phyloP scores from a whole-genome alignment of 1,284 basidiomycete genomes.

The Cryptococcus sp. region DNA sequence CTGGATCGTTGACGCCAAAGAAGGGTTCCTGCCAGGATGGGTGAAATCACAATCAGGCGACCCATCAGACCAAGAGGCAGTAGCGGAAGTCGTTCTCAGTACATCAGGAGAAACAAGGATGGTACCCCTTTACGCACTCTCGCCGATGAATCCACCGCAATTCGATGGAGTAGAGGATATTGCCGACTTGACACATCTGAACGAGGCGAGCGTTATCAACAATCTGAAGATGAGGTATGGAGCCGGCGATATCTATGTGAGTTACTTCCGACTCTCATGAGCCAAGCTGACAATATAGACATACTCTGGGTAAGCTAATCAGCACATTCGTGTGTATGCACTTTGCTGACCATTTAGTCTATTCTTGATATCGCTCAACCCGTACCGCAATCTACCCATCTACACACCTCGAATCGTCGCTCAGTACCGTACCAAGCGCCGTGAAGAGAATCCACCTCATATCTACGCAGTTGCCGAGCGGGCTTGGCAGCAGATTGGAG shows the following conservation, averaged over 20 bases:
- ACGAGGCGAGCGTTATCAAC: conserved; percentile 97
- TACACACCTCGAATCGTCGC: conserved; percentile 90
- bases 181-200: conserved; percentile 94
- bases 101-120: conserved; percentile 50
- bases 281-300: conserved; percentile 29
- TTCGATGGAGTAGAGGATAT: conserved; percentile 98
- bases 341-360: conserved; percentile 10
- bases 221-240: conserved; percentile 89
- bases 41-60: conserved; percentile 38
- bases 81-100: conserved; percentile 42
- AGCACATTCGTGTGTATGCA: conserved; percentile 66
- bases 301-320: conserved; percentile 42
- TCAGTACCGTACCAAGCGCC: conserved; percentile 85
- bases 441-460: conserved; percentile 93
- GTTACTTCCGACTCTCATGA: conserved; percentile 41
- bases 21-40: conserved; percentile 48
- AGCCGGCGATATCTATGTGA: conserved; percentile 88
- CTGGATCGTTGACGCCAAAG: conserved; percentile 42
- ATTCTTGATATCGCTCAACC: conserved; percentile 97
- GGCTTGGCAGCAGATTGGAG: conserved; percentile 98
- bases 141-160: conserved; percentile 97
- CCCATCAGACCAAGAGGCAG: conserved; percentile 23
- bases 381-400: conserved; percentile 86
- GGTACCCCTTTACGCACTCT: conserved; percentile 71
- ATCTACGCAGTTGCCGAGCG: conserved; percentile 96